Conservation (phyloP, 331 rosid genomes). For the Cydonia oblonga region DNA sequence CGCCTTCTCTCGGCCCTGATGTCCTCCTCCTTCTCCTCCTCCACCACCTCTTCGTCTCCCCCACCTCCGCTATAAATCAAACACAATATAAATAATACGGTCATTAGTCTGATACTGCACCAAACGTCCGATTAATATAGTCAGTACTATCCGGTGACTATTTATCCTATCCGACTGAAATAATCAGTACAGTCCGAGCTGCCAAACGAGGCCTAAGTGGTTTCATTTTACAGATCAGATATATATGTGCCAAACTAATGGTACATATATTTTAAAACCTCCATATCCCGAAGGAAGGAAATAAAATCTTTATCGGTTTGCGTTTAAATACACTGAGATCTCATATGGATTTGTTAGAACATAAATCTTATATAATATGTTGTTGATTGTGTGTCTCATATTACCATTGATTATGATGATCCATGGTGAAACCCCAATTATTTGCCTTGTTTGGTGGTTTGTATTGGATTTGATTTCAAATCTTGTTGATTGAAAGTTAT, state of each 20-base stretch:
- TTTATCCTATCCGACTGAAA: too few species aligned
- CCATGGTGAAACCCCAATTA: background rate
- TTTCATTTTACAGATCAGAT: background rate
- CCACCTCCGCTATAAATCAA: too few species aligned
- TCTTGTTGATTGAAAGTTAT: background rate
- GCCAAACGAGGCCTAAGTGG: too few species aligned
- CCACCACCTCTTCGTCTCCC: too few species aligned
- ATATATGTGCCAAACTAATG: background rate
- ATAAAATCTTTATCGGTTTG: constrained; percentile 15
- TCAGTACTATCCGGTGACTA: too few species aligned
- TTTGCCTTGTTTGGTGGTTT: background rate
- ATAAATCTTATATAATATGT: background rate
- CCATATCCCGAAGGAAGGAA: background rate
- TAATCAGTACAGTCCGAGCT: too few species aligned
- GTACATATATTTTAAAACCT: background rate
- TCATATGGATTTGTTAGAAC: background rate
- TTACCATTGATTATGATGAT: background rate
- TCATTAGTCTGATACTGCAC: too few species aligned
- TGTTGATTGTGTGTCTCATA: background rate
- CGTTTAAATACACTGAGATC: constrained; percentile 4
- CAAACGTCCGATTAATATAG: too few species aligned
- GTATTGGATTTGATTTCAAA: background rate
- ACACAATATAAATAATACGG: too few species aligned
- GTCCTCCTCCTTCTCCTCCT: too few species aligned
- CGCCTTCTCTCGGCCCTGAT: too few species aligned